Evolutionary conservation across 148 eudicot species (phyloP).

Genomic region (Drosera capensis): DNA sequence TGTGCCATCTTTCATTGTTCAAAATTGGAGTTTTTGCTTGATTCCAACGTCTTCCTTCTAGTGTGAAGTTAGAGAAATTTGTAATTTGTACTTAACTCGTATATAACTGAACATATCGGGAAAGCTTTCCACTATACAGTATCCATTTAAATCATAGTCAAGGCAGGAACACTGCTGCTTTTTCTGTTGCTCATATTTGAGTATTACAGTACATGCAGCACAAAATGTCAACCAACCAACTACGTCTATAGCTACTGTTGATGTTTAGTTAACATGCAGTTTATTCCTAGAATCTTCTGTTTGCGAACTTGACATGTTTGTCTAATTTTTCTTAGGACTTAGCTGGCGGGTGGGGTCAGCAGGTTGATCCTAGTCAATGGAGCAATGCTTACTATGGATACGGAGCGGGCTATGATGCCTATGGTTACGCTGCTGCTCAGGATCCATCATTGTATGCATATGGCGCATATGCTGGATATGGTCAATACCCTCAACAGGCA

Average conservation of each 20-base stretch:
- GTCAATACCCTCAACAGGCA: conserved; percentile 88
- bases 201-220: too few species aligned
- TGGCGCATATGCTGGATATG: conserved; percentile 74
- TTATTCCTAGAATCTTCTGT: background rate
- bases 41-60: conserved; percentile 2
- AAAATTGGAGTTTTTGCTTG: background rate
- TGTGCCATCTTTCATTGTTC: background rate
- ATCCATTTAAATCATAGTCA: too few species aligned
- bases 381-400: conserved; percentile 68
- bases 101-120: too few species aligned
- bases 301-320: background rate
- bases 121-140: too few species aligned
- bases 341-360: conserved; percentile 62
- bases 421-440: conserved; percentile 72
- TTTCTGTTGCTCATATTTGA: too few species aligned
- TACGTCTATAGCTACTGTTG: too few species aligned
- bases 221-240: too few species aligned
- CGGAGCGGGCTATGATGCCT: conserved; percentile 95
- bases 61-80: too few species aligned
- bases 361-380: conserved; percentile 83
- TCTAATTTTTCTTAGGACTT: conserved; percentile 29
- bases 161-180: too few species aligned
- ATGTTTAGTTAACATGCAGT: background rate
- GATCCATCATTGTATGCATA: conserved; percentile 82
- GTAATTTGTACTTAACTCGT: too few species aligned